Base-by-base conservation (phyloP, 345 rosid genomes). In the Salix caprea region DNA sequence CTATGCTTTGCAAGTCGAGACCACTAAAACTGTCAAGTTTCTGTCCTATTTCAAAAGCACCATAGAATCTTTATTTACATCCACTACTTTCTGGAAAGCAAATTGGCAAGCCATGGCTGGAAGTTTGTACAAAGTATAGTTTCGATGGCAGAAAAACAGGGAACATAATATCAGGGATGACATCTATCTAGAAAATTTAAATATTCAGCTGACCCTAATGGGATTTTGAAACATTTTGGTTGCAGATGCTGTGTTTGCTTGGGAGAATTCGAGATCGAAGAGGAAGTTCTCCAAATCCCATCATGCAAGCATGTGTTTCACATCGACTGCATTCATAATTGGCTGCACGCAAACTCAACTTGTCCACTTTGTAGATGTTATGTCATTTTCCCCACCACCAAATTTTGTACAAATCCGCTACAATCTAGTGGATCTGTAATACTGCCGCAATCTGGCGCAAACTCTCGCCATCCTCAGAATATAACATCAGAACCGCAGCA, bases 241-340 rank as follows among this genome's bases (percentile, higher is more conserved):
- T 11, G 34, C 85, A 94, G 99, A 78, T 95, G 99, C 54, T 91
- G 98, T 79, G 97, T 95, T 34, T 95, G 99, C 84, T 84, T 95
- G 82, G 99, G 97, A 44, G 99, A 95, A 67, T 95, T 86, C 48
- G 96, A 91, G 84, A 82, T 95, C 73, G 83, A 91, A 80, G 99
- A 93, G 82, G 92, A 91, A 83, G 69, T 93, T 85, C 89, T 90
- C 60, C 97, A 93, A 82, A 85, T 93, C 78, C 97, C 99, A 71
- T 85, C 80, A 44, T 93, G 99, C 81, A 90, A 88, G 79, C 99
- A 95, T 81, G 90, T 95, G 67, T 93, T 95, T 77, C 99, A 95
- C 77, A 79, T 82, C 2, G 91, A 95, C n/a, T 95, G 99, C 86
- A 85, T 95, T 77, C 88, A 80, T 54, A 90, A 85, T 74, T 95